phyloP scores from a whole-genome alignment of 2,329 filamentous ascomycete species.

The Talaromyces sp. region DNA sequence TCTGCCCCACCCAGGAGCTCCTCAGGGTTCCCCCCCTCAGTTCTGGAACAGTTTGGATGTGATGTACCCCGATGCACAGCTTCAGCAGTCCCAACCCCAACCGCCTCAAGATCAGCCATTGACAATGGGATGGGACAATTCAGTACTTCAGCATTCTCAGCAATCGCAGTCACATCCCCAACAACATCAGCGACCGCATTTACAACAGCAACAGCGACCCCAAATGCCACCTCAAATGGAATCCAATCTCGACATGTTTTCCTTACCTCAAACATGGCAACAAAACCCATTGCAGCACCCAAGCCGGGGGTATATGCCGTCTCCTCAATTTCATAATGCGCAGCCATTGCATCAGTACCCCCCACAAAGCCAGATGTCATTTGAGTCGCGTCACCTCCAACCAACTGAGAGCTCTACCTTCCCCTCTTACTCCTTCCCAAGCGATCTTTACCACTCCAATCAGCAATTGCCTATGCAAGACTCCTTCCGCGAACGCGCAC shows the following conservation, averaged over 20 bases:
- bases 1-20: slow-evolving; percentile 28
- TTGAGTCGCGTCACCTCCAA: slow-evolving; percentile 31
- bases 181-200: slow-evolving; percentile 30
- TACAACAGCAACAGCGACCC: slow-evolving; percentile 29
- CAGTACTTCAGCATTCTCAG: slow-evolving; percentile 37
- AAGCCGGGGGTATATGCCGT: slow-evolving; percentile 29
- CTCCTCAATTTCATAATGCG: slow-evolving; percentile 29
- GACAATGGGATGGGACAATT: slow-evolving; percentile 42
- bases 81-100: slow-evolving; percentile 28
- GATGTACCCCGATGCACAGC: slow-evolving; percentile 35
- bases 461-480: slow-evolving; percentile 27
- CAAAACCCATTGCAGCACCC: slow-evolving; percentile 35
- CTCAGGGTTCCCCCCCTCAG: slow-evolving; percentile 29
- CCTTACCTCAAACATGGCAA: slow-evolving; percentile 38
- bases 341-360: slow-evolving; percentile 34
- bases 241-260: slow-evolving; percentile 36
- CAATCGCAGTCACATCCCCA: slow-evolving; percentile 31
- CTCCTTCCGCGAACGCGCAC: slow-evolving; percentile 10
- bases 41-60: slow-evolving; percentile 43
- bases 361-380: slow-evolving; percentile 35
- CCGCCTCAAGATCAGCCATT: slow-evolving; percentile 30
- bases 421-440: slow-evolving; percentile 35
- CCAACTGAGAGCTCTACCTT: slow-evolving; percentile 36
- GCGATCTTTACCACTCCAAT: slow-evolving; percentile 37
- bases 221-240: slow-evolving; percentile 30